Evolutionary conservation across 768 basidiomycete genomes (phyloP).

Genomic region (Leucosporidium scottii): DNA sequence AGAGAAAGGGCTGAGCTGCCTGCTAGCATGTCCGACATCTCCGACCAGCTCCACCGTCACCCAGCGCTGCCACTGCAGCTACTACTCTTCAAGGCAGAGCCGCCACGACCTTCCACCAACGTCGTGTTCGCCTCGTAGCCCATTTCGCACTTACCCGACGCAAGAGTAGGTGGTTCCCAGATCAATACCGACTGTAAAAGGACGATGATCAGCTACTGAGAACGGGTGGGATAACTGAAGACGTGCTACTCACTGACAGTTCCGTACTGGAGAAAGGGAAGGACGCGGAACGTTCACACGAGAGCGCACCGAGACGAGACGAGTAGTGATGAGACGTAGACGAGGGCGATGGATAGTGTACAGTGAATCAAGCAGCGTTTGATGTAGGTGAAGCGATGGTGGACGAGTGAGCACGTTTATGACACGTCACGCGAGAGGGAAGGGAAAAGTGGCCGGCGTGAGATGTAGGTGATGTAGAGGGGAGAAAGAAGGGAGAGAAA

Average conservation of each 20-base stretch:
- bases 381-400: too few relatives aligned
- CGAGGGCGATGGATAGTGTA: background rate
- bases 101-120: background rate
- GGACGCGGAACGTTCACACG: background rate
- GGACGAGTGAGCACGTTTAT: background rate
- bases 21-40: too few relatives aligned
- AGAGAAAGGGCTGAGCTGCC: background rate
- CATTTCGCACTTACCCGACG: conserved; percentile 64
- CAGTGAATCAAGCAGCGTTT: too few relatives aligned
- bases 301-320: background rate
- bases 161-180: conserved; percentile 69
- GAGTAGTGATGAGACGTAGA: background rate
- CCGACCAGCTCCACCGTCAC: too few relatives aligned
- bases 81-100: background rate
- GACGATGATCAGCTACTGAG: background rate
- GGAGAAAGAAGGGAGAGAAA: too few relatives aligned
- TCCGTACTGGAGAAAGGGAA: conserved; percentile 20
- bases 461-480: too few relatives aligned
- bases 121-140: background rate
- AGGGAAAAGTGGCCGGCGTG: too few relatives aligned
- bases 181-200: conserved; percentile 29
- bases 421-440: background rate
- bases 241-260: conserved; percentile 8
- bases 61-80: background rate
- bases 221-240: background rate